Evolutionary conservation across 108 stramenopile genomes (phyloP).

Genomic region (Nitzschia sp.): DNA sequence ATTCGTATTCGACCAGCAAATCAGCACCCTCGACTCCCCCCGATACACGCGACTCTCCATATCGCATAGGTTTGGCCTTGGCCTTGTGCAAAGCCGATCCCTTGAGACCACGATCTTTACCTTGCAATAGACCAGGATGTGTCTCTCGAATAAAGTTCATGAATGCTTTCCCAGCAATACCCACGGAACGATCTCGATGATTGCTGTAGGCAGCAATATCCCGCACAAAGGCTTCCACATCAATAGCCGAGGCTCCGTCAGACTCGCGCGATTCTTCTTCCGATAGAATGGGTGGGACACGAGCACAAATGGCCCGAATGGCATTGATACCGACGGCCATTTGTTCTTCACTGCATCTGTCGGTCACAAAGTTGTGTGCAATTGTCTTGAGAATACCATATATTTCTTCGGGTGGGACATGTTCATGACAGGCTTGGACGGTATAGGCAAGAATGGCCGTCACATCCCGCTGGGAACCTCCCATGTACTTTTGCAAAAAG

Average conservation of each 20-base stretch:
- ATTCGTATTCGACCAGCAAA: constrained; percentile 83
- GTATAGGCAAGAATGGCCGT: constrained; percentile 93
- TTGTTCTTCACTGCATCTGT: constrained; percentile 88
- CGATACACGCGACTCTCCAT: constrained; percentile 80
- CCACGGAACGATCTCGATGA: constrained; percentile 89
- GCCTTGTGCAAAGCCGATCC: constrained; percentile 76
- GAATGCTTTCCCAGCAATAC: constrained; percentile 89
- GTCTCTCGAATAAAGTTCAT: constrained; percentile 93
- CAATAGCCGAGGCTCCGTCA: constrained; percentile 43
- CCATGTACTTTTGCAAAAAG: constrained; percentile 93
- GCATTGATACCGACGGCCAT: constrained; percentile 98
- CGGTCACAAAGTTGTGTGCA: constrained; percentile 92
- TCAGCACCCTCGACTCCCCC: constrained; percentile 94
- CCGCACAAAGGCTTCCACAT: constrained; percentile 92
- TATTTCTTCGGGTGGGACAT: constrained; percentile 95
- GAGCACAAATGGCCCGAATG: constrained; percentile 80
- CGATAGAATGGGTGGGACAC: constrained; percentile 86
- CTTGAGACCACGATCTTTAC: constrained; percentile 87
- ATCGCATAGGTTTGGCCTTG: constrained; percentile 79
- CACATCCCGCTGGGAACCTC: constrained; percentile 90
- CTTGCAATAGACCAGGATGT: constrained; percentile 85
- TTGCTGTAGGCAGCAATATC: constrained; percentile 92
- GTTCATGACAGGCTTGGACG: constrained; percentile 94
- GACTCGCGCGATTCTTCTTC: constrained; percentile 59
- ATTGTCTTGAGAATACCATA: constrained; percentile 84